Percentiles rank a stretch among this genome's conserved stretches.
These are phyloP conservation scores for Cubamyces lactineus DNA, from an alignment of 768 basidiomycete species.

Conservation along the genomic window DNA sequence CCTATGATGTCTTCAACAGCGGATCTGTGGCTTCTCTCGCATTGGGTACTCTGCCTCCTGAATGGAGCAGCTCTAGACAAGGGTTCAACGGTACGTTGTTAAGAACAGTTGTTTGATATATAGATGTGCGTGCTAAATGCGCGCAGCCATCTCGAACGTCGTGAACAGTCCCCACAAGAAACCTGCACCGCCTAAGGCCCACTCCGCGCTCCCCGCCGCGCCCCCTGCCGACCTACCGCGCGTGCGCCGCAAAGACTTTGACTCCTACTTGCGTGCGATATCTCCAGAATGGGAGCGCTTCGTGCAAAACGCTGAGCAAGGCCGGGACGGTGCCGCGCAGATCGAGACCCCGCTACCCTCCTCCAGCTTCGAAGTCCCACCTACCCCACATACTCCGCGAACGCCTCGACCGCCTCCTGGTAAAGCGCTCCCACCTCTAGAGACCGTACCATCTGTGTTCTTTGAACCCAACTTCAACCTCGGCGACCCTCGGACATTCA, in stretches of 20 bases:
- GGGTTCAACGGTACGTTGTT: conserved; percentile 81
- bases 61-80: conserved; percentile 82
- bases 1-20: conserved; percentile 47
- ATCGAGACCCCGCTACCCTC: conserved; percentile 26
- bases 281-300: conserved; percentile 79
- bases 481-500: conserved; percentile 75
- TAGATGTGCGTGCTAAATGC: conserved; percentile 14
- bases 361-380: conserved; percentile 23
- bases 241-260: conserved; percentile 82
- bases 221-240: conserved; percentile 78
- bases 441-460: conserved; percentile 79
- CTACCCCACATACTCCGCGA: conserved; percentile 28
- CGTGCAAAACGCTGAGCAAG: conserved; percentile 46
- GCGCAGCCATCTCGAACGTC: conserved; percentile 87
- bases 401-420: conserved; percentile 38
- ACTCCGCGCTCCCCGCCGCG: conserved; percentile 75
- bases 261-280: conserved; percentile 75
- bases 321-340: conserved; percentile 38
- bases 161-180: conserved; percentile 87
- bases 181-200: conserved; percentile 85
- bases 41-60: conserved; percentile 52
- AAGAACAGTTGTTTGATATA: neutral
- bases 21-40: conserved; percentile 53
- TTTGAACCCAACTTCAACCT: conserved; percentile 81
- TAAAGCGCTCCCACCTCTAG: conserved; percentile 66